phyloP scores from a whole-genome alignment of 1,139 yeast genomes.

The Geotrichum reessii region DNA sequence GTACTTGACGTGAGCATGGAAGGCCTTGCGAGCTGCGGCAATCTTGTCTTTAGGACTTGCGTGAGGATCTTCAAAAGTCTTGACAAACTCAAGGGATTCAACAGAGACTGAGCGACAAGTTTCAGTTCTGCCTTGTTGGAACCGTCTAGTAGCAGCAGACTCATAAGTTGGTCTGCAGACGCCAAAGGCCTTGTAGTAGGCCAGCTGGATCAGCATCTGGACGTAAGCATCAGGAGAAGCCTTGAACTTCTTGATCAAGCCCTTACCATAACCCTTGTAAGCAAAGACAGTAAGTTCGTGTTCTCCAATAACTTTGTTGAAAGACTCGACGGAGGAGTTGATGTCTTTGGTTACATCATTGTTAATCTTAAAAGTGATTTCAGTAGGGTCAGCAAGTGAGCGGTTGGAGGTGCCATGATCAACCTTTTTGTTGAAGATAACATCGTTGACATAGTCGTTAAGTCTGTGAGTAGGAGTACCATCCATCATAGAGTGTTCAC shows the following conservation, averaged over 20 bases:
- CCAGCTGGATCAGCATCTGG: conserved; percentile 74
- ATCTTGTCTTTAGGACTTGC: conserved; percentile 56
- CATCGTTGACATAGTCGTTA: conserved; percentile 67
- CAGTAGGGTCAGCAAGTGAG: conserved; percentile 35
- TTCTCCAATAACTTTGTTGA: conserved; percentile 42
- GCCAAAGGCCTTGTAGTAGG: conserved; percentile 78
- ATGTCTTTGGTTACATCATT: conserved; percentile 51
- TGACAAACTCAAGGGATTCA: conserved; percentile 67
- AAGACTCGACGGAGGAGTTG: conserved; percentile 49
- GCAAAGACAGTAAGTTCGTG: conserved; percentile 43
- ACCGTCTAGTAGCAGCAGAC: conserved; percentile 90
- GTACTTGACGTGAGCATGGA: conserved; percentile 68
- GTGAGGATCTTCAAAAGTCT: conserved; percentile 62
- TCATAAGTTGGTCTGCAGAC: conserved; percentile 87
- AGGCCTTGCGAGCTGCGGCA: conserved; percentile 65
- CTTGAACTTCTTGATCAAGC: conserved; percentile 67
- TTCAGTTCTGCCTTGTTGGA: conserved; percentile 91
- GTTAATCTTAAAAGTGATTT: conserved; percentile 41
- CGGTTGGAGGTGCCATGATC: conserved; percentile 30
- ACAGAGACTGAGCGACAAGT: conserved; percentile 83
- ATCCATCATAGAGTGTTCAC: conserved; percentile 97
- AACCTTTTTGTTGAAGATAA: conserved; percentile 46
- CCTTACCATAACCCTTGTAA: conserved; percentile 47
- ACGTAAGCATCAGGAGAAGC: conserved; percentile 74
- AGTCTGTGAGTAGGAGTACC: conserved; percentile 92